Percentiles rank a stretch among this genome's conserved stretches.
These are phyloP conservation scores for Phytophthora pistaciae DNA, from an alignment of 352 stramenopile species.

Conservation along the genomic window DNA sequence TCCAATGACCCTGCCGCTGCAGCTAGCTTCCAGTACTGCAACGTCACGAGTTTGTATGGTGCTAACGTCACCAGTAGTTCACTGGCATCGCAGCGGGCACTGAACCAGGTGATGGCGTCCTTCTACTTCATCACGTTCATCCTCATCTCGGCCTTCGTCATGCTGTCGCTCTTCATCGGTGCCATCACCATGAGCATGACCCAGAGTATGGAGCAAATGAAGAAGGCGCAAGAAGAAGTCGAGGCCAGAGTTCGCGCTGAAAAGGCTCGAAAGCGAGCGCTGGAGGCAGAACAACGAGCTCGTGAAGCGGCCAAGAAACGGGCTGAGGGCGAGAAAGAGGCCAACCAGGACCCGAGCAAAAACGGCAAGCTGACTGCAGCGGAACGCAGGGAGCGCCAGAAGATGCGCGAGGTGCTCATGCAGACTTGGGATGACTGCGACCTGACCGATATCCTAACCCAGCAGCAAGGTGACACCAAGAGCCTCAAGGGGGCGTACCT, in stretches of 20 bases:
- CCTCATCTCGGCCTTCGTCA: slow-evolving; percentile 88
- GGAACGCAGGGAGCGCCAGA: slow-evolving; percentile 69
- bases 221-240: slow-evolving; percentile 72
- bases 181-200: slow-evolving; percentile 93
- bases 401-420: slow-evolving; percentile 80
- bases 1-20: slow-evolving; percentile 44
- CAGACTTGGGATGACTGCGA: slow-evolving; percentile 84
- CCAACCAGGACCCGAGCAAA: slow-evolving; percentile 4
- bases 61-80: slow-evolving; percentile 51
- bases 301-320: slow-evolving; percentile 55
- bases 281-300: slow-evolving; percentile 58
- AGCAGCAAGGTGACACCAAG: slow-evolving; percentile 55
- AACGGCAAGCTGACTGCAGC: slow-evolving; percentile 58
- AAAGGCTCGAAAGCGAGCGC: slow-evolving; percentile 64
- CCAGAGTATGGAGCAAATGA: slow-evolving; percentile 91
- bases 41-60: slow-evolving; percentile 65
- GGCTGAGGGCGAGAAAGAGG: slow-evolving; percentile 13
- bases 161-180: slow-evolving; percentile 92
- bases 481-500: slow-evolving; percentile 66
- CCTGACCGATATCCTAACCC: slow-evolving; percentile 66
- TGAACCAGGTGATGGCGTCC: slow-evolving; percentile 69
- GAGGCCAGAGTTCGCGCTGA: slow-evolving; percentile 66
- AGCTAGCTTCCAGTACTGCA: slow-evolving; percentile 67
- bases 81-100: slow-evolving; percentile 37
- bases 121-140: slow-evolving; percentile 92